These are phyloP conservation scores for Zopfia rhizophila DNA, from an alignment of 2,329 filamentous ascomycete species.

Conservation along the genomic window DNA sequence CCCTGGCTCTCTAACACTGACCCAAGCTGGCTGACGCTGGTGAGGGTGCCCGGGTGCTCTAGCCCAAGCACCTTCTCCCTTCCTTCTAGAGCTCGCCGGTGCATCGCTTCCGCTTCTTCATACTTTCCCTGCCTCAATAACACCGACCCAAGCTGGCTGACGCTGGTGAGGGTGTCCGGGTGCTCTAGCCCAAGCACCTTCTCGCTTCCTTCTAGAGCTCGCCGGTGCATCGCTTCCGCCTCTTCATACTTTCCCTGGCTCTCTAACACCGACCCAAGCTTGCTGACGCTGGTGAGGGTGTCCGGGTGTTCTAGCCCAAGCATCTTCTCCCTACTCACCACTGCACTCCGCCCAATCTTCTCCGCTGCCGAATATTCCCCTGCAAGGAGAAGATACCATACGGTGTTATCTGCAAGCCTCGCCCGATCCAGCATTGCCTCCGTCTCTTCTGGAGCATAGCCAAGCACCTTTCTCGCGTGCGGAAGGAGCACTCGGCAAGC, in stretches of 20 bases:
- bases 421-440: background rate
- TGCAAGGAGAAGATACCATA: background rate
- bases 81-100: slow-evolving; percentile 1
- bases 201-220: slow-evolving; percentile 4
- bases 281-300: slow-evolving; percentile 11
- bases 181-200: slow-evolving; percentile 12
- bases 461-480: slow-evolving; percentile 27
- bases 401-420: background rate
- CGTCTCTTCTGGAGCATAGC: too few relatives aligned
- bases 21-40: background rate
- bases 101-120: background rate
- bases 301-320: slow-evolving; percentile 7
- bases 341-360: slow-evolving; percentile 3
- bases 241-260: slow-evolving; percentile 1
- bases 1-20: background rate
- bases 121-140: slow-evolving; percentile 11
- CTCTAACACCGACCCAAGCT: background rate
- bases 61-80: background rate
- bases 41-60: slow-evolving; percentile 3
- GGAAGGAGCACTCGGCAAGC: slow-evolving; percentile 37
- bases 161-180: slow-evolving; percentile 7
- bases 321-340: slow-evolving; percentile 7
- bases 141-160: slow-evolving; percentile 6
- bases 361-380: background rate
- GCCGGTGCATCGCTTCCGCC: slow-evolving; percentile 8